Evolutionary conservation across 495 filamentous ascomycete species (phyloP).

Genomic region (Annulohypoxylon bovei): DNA sequence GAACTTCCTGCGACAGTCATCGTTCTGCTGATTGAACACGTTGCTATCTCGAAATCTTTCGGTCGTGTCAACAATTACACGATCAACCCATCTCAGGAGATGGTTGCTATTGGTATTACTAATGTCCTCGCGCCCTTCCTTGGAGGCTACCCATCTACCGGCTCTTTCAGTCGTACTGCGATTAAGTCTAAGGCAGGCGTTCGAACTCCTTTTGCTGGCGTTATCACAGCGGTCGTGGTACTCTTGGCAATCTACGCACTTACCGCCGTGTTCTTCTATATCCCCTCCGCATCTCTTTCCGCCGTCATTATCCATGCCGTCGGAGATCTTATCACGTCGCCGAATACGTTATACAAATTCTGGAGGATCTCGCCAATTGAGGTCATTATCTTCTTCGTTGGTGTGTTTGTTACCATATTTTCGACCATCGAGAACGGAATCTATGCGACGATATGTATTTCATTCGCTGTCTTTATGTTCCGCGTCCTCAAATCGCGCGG

Average conservation of each 20-base stretch:
- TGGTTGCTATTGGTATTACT: slow-evolving; percentile 92
- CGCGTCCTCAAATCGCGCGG: slow-evolving; percentile 86
- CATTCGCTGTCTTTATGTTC: slow-evolving; percentile 82
- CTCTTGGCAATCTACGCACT: slow-evolving; percentile 95
- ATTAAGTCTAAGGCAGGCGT: slow-evolving; percentile 99
- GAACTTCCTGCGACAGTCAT: slow-evolving; percentile 85
- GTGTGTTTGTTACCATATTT: slow-evolving; percentile 92
- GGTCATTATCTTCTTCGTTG: slow-evolving; percentile 91
- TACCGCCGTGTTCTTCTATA: slow-evolving; percentile 93
- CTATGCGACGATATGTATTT: slow-evolving; percentile 82
- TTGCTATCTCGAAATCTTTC: slow-evolving; percentile 98
- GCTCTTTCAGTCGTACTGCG: slow-evolving; percentile 95
- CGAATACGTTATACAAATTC: slow-evolving; percentile 94
- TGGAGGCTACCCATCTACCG: slow-evolving; percentile 92
- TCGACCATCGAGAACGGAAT: slow-evolving; percentile 90
- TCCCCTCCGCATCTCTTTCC: slow-evolving; percentile 84
- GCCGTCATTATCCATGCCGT: slow-evolving; percentile 98
- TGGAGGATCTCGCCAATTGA: slow-evolving; percentile 93
- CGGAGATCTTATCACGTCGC: slow-evolving; percentile 91
- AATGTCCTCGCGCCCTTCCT: slow-evolving; percentile 95
- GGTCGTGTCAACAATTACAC: slow-evolving; percentile 96
- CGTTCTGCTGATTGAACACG: slow-evolving; percentile 94
- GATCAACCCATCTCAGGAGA: slow-evolving; percentile 97
- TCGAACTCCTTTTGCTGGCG: slow-evolving; percentile 88
- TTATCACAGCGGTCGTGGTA: slow-evolving; percentile 89